Percentiles rank a stretch among this genome's conserved stretches.
Conservation (phyloP, 768 basidiomycete genomes). For the Gyrodon lividus region DNA sequence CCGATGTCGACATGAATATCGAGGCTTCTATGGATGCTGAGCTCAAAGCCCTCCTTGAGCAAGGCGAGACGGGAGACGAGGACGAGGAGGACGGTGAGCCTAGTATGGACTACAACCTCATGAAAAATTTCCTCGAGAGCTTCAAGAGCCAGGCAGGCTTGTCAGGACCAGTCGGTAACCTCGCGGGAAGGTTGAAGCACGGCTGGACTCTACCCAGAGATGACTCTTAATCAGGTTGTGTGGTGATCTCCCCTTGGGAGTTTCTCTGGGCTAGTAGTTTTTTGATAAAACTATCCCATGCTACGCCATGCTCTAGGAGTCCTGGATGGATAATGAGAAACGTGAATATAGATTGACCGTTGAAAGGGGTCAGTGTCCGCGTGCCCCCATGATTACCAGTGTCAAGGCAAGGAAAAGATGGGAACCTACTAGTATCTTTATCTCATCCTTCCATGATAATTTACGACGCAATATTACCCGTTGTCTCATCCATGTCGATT, state of each 20-base stretch:
- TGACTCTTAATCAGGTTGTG: slow-evolving; percentile 34
- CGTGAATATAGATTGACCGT: too few relatives aligned
- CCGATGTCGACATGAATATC: slow-evolving; percentile 61
- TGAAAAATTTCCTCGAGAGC: slow-evolving; percentile 96
- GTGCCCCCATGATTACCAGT: too few relatives aligned
- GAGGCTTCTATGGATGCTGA: slow-evolving; percentile 92
- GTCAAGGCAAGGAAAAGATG: too few relatives aligned
- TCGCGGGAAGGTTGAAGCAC: slow-evolving; percentile 80
- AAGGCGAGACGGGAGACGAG: slow-evolving; percentile 42
- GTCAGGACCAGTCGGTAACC: slow-evolving; percentile 87
- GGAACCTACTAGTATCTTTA: too few relatives aligned
- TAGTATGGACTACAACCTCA: slow-evolving; percentile 82
- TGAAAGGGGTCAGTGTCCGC: neutral
- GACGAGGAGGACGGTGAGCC: slow-evolving; percentile 50
- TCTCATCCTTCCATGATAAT: too few relatives aligned
- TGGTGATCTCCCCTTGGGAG: too few relatives aligned
- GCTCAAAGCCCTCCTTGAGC: slow-evolving; percentile 60
- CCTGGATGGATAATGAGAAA: neutral
- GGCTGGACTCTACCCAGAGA: slow-evolving; percentile 77
- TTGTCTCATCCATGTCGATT: too few relatives aligned
- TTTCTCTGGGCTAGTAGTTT: too few relatives aligned
- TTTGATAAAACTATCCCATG: too few relatives aligned
- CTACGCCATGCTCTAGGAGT: too few relatives aligned
- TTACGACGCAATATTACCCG: too few relatives aligned
- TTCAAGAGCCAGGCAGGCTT: slow-evolving; percentile 90